Base-by-base conservation (phyloP, 139 green algal genomes). In the Monoraphidium neglectum region DNA sequence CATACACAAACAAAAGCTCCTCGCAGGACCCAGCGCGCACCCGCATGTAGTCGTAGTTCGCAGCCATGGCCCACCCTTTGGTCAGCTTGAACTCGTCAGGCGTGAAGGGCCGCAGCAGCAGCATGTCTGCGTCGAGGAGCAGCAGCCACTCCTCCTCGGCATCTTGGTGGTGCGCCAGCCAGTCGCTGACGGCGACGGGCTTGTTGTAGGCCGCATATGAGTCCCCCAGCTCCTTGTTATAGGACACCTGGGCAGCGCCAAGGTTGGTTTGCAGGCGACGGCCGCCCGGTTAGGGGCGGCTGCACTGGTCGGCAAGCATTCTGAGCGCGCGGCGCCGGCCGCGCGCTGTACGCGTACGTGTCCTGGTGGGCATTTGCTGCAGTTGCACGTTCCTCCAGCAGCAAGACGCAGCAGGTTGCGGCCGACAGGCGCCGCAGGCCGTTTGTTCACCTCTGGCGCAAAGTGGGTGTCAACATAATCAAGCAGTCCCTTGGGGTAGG, bases 121-220 rank as follows among this genome's bases (percentile, higher is more conserved):
- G 68, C 86, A 91, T 91, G 76, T 91, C 86, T 1, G 77, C 83
- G 47, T 91, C 86, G 10, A 91, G 74, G 8, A 88, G 79, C 13
- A 93, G 66, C 5, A 91, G 77, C 61, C 75, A 92, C n/a, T 92
- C 88, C 72, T 91, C 82, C 51, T 79, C 72, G 1, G 85, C 79
- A 0, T 74, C 74, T 2, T 43, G 66, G 0, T 77, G 53, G 24
- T 88, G 79, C 65, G 81, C 47, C 47, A 90, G 76, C 76, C 83
- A 95, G 83, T 94, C 90, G 16, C 90, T 77, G 37, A 95, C 90
- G 10, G 91, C 91, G 16, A 89, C 84, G 0, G 92, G 92, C 67
- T 96, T 96, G 74, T 92, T 92, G 78, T 88, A 90, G 1, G 75
- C 65, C 30, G 75, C 75, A 49, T 80, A 80, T 65, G 65, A 80